Percentiles rank a stretch among this genome's conserved stretches.
Conservation (phyloP, 805 yeast species). For the Suhomyces prunicola region DNA sequence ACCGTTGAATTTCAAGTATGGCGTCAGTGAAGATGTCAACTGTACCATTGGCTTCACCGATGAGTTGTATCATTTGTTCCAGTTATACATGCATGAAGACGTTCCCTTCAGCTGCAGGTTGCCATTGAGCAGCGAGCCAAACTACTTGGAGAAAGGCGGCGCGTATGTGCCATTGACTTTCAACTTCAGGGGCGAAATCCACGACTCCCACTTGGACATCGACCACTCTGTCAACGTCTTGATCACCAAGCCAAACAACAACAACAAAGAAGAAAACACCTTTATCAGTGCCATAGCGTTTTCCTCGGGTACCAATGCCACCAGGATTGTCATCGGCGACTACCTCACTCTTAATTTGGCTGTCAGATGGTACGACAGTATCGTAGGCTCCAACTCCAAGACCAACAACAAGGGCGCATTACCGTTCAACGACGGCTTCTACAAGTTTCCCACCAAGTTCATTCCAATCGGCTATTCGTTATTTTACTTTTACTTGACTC, state of each 20-base stretch:
- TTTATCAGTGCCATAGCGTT: slow-evolving; percentile 57
- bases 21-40: slow-evolving; percentile 47
- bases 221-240: slow-evolving; percentile 57
- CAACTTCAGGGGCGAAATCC: slow-evolving; percentile 63
- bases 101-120: slow-evolving; percentile 69
- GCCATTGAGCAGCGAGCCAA: slow-evolving; percentile 46
- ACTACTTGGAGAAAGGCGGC: slow-evolving; percentile 41
- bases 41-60: slow-evolving; percentile 65
- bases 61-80: slow-evolving; percentile 67
- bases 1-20: slow-evolving; percentile 56
- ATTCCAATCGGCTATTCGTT: slow-evolving; percentile 25
- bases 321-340: slow-evolving; percentile 66
- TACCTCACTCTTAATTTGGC: slow-evolving; percentile 54
- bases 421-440: slow-evolving; percentile 41
- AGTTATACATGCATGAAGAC: slow-evolving; percentile 73
- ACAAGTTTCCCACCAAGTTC: slow-evolving; percentile 31
- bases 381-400: slow-evolving; percentile 17
- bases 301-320: slow-evolving; percentile 58
- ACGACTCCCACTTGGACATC: slow-evolving; percentile 65
- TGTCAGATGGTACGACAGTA: slow-evolving; percentile 51
- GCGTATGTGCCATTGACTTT: slow-evolving; percentile 58
- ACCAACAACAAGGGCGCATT: slow-evolving; percentile 14
- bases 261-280: slow-evolving; percentile 30
- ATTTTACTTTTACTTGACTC: slow-evolving; percentile 17
- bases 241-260: slow-evolving; percentile 35